phyloP scores from a whole-genome alignment of 1,139 yeast genomes.

The Chernovozyma aurita region DNA sequence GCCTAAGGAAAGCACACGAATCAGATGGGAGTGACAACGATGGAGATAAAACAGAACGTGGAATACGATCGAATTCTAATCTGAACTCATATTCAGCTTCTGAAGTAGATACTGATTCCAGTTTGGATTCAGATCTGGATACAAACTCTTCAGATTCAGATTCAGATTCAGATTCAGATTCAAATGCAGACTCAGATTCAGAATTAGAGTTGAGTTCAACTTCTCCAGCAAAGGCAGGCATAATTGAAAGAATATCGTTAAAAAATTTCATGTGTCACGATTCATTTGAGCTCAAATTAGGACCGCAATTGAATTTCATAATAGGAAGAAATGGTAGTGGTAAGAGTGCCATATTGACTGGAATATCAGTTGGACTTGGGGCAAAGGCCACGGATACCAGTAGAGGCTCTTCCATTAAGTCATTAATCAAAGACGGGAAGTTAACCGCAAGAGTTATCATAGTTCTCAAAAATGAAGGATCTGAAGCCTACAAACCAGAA shows the following conservation, averaged over 20 bases:
- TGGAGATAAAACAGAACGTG: too few species aligned
- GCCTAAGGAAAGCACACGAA: constrained; percentile 8
- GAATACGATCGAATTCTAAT: constrained; percentile 1
- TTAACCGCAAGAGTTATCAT: constrained; percentile 58
- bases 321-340: constrained; percentile 97
- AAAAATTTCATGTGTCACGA: constrained; percentile 83
- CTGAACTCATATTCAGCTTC: constrained; percentile 3
- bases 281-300: constrained; percentile 68
- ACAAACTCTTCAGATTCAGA: constrained; percentile 1
- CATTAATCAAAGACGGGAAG: constrained; percentile 75
- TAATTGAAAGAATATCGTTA: constrained; percentile 52
- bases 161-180: constrained; percentile 5
- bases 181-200: constrained; percentile 5
- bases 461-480: constrained; percentile 58
- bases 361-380: constrained; percentile 88
- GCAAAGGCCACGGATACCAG: constrained; percentile 90
- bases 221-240: constrained; percentile 45
- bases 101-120: neutral
- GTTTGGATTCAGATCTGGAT: constrained; percentile 1
- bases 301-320: constrained; percentile 84
- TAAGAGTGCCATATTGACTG: constrained; percentile 88
- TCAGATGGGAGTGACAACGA: constrained; percentile 5
- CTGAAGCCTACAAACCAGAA: constrained; percentile 59
- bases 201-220: constrained; percentile 6
- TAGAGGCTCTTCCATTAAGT: constrained; percentile 69